These are phyloP conservation scores for Tricholoma sp. DNA, from an alignment of 768 basidiomycete species.

Conservation along the genomic window DNA sequence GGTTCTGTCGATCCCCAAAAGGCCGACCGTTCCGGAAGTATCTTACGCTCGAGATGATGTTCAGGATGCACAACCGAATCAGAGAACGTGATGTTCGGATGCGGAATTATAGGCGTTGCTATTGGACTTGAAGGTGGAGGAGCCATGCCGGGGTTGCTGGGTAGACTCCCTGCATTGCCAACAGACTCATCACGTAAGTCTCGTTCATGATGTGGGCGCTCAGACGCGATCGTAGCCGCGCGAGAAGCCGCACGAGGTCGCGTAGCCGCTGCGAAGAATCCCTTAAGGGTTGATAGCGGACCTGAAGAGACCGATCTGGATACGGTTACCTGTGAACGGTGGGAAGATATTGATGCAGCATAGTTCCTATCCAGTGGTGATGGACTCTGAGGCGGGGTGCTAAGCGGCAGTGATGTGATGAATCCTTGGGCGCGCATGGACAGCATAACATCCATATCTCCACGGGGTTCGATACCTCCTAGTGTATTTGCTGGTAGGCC, in stretches of 20 bases:
- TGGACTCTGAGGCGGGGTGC: constrained; percentile 19
- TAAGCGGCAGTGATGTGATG: constrained; percentile 30
- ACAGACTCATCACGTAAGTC: constrained; percentile 49
- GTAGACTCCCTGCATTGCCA: constrained; percentile 44
- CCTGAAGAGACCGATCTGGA: constrained; percentile 32
- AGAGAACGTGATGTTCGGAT: constrained; percentile 29
- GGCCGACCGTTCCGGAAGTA: constrained; percentile 13
- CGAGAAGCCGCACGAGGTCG: constrained; percentile 57
- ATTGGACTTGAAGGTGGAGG: constrained; percentile 41
- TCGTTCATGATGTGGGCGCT: constrained; percentile 19
- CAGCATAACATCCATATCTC: constrained; percentile 81
- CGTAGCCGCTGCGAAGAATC: constrained; percentile 42
- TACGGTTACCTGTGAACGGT: constrained; percentile 36
- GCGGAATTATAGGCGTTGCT: constrained; percentile 22
- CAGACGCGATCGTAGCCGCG: constrained; percentile 37
- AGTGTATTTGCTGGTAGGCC: constrained; percentile 37
- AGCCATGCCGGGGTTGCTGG: constrained; percentile 32
- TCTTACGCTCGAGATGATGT: constrained; percentile 32
- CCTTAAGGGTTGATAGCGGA: constrained; percentile 55
- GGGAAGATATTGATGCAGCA: constrained; percentile 41
- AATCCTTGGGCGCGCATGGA: constrained; percentile 72
- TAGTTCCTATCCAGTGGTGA: constrained; percentile 32
- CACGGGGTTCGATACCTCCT: constrained; percentile 56
- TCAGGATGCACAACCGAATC: constrained; percentile 22
- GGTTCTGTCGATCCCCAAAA: constrained; percentile 27